Evolutionary conservation across 768 basidiomycete genomes (phyloP), one percentile per base, ranked within the genome.

Genomic region (Pleurotus tuoliensis): DNA sequence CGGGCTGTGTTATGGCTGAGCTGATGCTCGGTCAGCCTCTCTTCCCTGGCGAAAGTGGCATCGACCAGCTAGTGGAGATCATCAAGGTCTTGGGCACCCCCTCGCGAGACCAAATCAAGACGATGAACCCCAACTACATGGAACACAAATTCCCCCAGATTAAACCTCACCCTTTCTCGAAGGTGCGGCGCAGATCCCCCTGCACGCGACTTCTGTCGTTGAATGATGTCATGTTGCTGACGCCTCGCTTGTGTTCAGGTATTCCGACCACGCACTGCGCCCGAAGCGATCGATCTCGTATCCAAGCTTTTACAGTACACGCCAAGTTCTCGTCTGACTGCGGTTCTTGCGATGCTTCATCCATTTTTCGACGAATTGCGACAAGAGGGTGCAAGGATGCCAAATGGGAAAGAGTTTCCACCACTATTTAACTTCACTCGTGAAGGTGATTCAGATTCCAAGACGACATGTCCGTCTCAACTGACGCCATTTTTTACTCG

Each of bases 61-160:
- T 99, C 67, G 97, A 99, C 75, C 97, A 99, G 76, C 72, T 99
- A 66, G 97, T 99, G 56, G 97, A 99, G 76, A 99, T 99, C 65
- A 99, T 99, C 87, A 99, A 99, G 73, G 94, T 99, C 44, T 84
- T 99, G 53, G 97, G 97, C 13, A 99, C 97, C 18, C 97, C 97
- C 2, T 95, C 97, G 58, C 80, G 96, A 63, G 97, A 98, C 69
- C 97, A 99, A 73, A 99, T 99, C 83, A 98, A 99, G 87, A 98
- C 97, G 64, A 99, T 99, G 97, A 99, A 99, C 74, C 97, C 97
- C 55, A 99, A 99, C 77, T 99, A 99, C 75, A 98, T 98, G 97
- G 97, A 99, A 70, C 97, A 99, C 84, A 98, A 98, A 75, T 99
- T 99, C 80, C 97, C 97, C 1, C 96, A 98, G 74, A 99, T 99